A percentile compares a stretch with the other conserved stretches of the same genome.
These are phyloP conservation scores for Arthrinium phaeospermum DNA, from an alignment of 2,329 filamentous ascomycete genomes.

Conservation along the genomic window DNA sequence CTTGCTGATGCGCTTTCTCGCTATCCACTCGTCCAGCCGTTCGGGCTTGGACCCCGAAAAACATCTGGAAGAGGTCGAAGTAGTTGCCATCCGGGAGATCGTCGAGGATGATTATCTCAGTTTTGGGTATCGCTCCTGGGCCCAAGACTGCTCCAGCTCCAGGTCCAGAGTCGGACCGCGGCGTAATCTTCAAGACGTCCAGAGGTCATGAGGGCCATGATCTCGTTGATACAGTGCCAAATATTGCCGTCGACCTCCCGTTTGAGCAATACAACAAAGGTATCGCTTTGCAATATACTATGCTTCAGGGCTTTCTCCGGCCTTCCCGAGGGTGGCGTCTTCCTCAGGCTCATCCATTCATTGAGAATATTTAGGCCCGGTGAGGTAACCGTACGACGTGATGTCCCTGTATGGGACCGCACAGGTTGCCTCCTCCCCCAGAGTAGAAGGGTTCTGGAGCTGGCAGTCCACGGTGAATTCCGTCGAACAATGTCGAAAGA, in stretches of 20 bases:
- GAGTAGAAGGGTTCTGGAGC: neutral
- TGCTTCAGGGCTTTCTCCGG: neutral
- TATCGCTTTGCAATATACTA: neutral
- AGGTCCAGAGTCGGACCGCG: neutral
- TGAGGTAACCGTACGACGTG: neutral
- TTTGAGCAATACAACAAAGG: neutral
- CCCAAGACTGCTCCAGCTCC: neutral
- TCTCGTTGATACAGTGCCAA: constrained; percentile 14
- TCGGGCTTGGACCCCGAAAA: neutral
- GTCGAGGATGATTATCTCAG: constrained; percentile 12
- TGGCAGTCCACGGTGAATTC: neutral
- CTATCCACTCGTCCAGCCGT: neutral
- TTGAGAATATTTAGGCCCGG: neutral
- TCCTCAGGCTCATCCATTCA: neutral
- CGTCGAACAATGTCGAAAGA: neutral
- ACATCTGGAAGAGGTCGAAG: constrained; percentile 17
- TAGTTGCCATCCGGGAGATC: constrained; percentile 1
- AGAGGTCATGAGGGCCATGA: constrained; percentile 16
- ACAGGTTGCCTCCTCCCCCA: neutral
- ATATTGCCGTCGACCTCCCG: constrained; percentile 6
- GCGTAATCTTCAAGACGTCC: neutral
- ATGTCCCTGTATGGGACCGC: neutral
- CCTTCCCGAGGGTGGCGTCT: neutral
- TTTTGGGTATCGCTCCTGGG: neutral
- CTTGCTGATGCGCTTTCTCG: neutral